Percentiles rank a stretch among this genome's conserved stretches.
Conservation (phyloP, 441 rosid genomes). For the Croton setiger region DNA sequence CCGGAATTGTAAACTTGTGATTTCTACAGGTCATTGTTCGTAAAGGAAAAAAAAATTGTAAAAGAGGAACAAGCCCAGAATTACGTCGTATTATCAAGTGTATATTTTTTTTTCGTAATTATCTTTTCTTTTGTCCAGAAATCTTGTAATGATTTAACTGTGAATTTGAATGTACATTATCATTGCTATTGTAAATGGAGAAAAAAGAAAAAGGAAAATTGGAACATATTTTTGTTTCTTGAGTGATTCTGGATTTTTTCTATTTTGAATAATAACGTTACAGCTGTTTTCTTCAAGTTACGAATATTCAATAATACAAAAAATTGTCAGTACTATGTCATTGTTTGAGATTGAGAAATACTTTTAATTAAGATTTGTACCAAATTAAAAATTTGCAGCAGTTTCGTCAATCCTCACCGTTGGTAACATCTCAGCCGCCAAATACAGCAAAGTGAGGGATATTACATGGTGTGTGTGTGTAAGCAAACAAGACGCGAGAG, state of each 20-base stretch:
- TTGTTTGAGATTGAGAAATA: too few relatives aligned
- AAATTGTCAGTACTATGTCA: too few relatives aligned
- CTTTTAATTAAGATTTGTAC: too few relatives aligned
- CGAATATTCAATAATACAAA: too few relatives aligned
- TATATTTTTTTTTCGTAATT: constrained; percentile 2
- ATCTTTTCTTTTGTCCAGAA: neutral
- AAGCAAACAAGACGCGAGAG: neutral
- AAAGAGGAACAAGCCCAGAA: neutral
- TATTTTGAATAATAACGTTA: too few relatives aligned
- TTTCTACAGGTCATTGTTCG: constrained; percentile 33
- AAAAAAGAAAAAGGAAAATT: neutral
- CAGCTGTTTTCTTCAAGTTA: too few relatives aligned
- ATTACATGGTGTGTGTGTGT: too few relatives aligned
- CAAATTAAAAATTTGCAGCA: too few relatives aligned
- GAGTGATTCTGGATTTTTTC: too few relatives aligned
- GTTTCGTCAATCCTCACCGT: constrained; percentile 1
- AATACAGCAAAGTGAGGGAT: too few relatives aligned
- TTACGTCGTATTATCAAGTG: neutral
- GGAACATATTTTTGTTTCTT: too few relatives aligned
- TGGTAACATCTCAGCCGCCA: neutral
- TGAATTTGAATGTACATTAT: neutral
- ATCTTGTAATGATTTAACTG: constrained; percentile 9
- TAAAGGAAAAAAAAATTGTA: neutral
- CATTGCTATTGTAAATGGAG: neutral
- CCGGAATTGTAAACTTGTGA: constrained; percentile 52